Evolutionary conservation across 345 rosid species (phyloP).

Genomic region (Mangifera indica): DNA sequence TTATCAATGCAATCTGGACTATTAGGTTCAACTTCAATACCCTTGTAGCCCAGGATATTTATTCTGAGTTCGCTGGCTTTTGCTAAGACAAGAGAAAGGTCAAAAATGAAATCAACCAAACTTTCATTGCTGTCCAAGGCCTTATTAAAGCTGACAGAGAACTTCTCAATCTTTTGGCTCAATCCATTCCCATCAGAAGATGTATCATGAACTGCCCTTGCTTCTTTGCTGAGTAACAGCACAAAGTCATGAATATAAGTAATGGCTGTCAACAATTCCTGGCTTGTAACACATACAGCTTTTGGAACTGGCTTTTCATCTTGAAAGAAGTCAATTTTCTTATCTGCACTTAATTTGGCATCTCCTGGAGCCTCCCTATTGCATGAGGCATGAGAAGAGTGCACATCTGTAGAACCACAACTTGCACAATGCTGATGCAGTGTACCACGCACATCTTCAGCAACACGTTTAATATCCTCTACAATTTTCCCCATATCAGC

Average conservation of each 20-base stretch:
- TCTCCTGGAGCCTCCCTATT: constrained; percentile 36
- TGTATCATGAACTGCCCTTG: constrained; percentile 46
- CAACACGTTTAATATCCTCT: constrained; percentile 50
- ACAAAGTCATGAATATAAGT: constrained; percentile 72
- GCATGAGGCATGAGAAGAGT: constrained; percentile 27
- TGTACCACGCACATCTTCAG: constrained; percentile 47
- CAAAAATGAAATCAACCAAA: constrained; percentile 53
- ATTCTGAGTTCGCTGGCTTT: constrained; percentile 69
- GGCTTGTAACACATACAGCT: constrained; percentile 35
- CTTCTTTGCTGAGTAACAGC: constrained; percentile 67
- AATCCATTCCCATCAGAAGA: constrained; percentile 39
- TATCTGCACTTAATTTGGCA: constrained; percentile 28
- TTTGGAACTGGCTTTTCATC: constrained; percentile 37
- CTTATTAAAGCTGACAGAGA: constrained; percentile 55
- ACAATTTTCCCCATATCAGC: constrained; percentile 50
- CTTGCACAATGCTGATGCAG: constrained; percentile 28
- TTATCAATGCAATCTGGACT: constrained; percentile 96
- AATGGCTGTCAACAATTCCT: constrained; percentile 57
- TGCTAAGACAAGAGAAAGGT: constrained; percentile 64
- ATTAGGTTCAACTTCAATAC: constrained; percentile 57
- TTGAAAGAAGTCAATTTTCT: constrained; percentile 34
- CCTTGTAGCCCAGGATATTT: constrained; percentile 56
- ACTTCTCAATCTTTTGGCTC: constrained; percentile 54
- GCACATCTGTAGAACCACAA: constrained; percentile 27
- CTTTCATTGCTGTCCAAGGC: constrained; percentile 37